Conservation (phyloP, 805 yeast species). For the Lipomyces mesembrius region DNA sequence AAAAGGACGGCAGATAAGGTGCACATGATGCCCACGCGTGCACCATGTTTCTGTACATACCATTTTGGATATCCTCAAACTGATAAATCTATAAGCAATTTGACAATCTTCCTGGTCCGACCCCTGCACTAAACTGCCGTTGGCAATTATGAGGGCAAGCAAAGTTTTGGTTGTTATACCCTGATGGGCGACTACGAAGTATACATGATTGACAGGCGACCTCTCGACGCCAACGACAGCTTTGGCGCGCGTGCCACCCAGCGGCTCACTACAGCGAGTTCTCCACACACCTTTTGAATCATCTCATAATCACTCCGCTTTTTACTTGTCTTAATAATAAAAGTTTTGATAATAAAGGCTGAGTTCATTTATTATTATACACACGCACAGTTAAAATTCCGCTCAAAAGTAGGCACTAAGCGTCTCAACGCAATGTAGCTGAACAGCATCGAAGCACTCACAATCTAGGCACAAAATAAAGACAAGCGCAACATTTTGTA, state of each 20-base stretch:
- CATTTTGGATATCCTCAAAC: background rate
- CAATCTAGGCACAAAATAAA: constrained; percentile 23
- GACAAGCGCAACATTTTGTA: constrained; percentile 10
- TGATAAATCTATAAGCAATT: background rate
- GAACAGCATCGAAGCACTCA: background rate
- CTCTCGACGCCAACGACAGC: too few species aligned
- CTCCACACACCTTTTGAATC: too few species aligned
- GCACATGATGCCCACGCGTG: background rate
- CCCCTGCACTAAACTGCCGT: background rate
- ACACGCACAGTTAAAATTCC: background rate
- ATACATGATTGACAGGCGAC: too few species aligned
- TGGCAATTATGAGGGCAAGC: background rate
- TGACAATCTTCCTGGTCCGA: background rate
- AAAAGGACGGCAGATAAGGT: background rate
- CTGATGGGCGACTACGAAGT: too few species aligned
- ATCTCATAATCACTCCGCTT: background rate
- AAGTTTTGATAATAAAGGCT: background rate
- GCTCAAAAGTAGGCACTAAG: background rate
- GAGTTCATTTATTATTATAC: background rate
- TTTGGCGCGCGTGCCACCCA: too few species aligned
- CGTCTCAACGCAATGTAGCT: background rate
- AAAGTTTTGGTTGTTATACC: background rate
- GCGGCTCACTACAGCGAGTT: background rate
- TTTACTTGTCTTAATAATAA: background rate
- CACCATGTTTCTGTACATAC: background rate